These are phyloP conservation scores for Backusella psychrophila DNA, from an alignment of 192 early-diverging fungal species.

Conservation along the genomic window DNA sequence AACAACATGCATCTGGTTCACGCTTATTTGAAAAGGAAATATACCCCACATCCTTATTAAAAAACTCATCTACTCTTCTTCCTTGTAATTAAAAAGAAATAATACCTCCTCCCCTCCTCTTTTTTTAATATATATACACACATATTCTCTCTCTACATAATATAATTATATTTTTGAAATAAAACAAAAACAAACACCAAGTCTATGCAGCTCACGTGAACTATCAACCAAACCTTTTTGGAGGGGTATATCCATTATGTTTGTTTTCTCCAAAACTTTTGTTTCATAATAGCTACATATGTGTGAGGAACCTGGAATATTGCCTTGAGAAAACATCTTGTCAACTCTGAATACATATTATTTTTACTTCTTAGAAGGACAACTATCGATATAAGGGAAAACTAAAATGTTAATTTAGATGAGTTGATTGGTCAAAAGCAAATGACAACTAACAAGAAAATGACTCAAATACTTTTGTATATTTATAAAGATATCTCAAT, in stretches of 20 bases:
- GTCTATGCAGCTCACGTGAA: neutral
- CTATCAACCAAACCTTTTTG: neutral
- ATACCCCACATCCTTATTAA: neutral
- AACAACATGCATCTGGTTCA: neutral
- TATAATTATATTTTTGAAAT: neutral
- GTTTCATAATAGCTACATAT: too few species aligned
- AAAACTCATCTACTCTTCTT: neutral
- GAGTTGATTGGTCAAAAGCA: too few species aligned
- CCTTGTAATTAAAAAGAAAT: neutral
- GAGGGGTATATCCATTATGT: neutral
- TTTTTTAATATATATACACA: neutral
- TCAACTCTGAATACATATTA: too few species aligned
- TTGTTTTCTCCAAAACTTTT: neutral
- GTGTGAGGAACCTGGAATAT: too few species aligned
- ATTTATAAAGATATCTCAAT: too few species aligned
- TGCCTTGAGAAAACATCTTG: too few species aligned
- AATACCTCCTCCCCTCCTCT: neutral
- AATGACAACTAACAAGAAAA: too few species aligned
- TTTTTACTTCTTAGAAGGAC: too few species aligned
- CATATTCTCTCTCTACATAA: neutral
- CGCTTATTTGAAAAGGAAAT: neutral
- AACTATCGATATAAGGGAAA: too few species aligned
- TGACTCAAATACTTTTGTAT: too few species aligned
- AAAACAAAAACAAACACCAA: neutral
- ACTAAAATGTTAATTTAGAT: too few species aligned